These are phyloP conservation scores for Monosporascus cannonballus DNA, from an alignment of 2,329 filamentous ascomycete genomes.

Conservation along the genomic window DNA sequence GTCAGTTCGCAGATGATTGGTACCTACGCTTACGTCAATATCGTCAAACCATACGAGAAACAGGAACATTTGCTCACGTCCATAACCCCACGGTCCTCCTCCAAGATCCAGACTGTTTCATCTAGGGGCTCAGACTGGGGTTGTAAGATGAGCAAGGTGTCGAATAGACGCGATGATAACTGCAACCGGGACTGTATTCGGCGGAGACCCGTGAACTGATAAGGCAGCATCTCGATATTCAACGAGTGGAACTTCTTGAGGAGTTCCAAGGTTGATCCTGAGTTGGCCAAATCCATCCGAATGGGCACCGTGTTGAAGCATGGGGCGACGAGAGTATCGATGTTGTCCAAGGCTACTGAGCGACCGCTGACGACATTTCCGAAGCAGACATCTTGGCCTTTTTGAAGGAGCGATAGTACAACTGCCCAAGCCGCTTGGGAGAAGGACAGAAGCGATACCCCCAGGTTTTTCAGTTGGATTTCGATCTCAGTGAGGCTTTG, in stretches of 20 bases:
- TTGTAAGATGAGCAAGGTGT: conserved; percentile 76
- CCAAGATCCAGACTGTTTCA: conserved; percentile 46
- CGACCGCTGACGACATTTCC: conserved; percentile 81
- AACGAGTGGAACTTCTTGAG: conserved; percentile 53
- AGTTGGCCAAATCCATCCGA: conserved; percentile 46
- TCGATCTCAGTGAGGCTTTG: conserved; percentile 40
- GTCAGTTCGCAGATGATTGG: conserved; percentile 72
- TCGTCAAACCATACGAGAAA: background rate
- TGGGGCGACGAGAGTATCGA: conserved; percentile 73
- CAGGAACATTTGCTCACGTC: conserved; percentile 43
- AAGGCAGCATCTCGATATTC: conserved; percentile 56
- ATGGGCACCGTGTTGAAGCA: conserved; percentile 88
- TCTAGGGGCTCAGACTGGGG: conserved; percentile 54
- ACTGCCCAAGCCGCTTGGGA: conserved; percentile 70
- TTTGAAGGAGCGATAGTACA: conserved; percentile 51
- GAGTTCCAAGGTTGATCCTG: conserved; percentile 48
- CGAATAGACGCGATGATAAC: conserved; percentile 57
- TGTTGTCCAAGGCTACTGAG: conserved; percentile 55
- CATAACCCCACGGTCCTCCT: conserved; percentile 58
- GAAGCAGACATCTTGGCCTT: conserved; percentile 67
- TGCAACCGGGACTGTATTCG: conserved; percentile 54
- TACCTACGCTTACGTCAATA: conserved; percentile 33
- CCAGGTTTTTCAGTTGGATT: conserved; percentile 42
- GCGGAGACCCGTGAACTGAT: conserved; percentile 71
- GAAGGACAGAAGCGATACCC: conserved; percentile 58